Conservation (phyloP, 2,329 filamentous ascomycete genomes). For the Ceratocystis eucalypticola region DNA sequence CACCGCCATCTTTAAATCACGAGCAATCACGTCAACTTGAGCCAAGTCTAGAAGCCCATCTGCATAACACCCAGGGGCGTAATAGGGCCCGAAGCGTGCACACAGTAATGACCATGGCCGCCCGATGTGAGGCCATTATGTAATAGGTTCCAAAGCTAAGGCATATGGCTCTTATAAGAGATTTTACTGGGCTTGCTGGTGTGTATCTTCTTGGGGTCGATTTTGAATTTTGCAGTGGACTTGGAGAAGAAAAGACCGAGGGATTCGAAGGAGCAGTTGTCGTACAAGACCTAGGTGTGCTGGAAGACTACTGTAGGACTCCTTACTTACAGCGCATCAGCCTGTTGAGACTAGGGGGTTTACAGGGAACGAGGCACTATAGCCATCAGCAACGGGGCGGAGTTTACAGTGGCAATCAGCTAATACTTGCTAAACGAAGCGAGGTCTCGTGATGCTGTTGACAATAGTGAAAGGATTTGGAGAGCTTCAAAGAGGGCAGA, state of each 20-base stretch:
- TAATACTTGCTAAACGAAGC: background rate
- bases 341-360: background rate
- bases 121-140: background rate
- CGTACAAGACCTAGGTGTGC: background rate
- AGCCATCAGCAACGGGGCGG: background rate
- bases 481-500: too few relatives aligned
- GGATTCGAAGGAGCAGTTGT: background rate
- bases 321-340: background rate
- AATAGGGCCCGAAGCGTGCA: background rate
- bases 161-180: background rate
- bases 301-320: background rate
- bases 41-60: background rate
- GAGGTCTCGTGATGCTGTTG: background rate
- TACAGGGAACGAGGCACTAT: background rate
- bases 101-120: background rate
- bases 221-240: too few relatives aligned
- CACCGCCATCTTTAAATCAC: background rate
- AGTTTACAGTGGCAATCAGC: background rate
- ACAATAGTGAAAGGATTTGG: too few relatives aligned
- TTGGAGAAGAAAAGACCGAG: background rate
- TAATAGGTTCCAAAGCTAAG: background rate
- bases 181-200: background rate
- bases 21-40: slow-evolving; percentile 7
- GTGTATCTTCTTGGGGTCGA: background rate
- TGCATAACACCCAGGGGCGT: background rate